Evolutionary conservation across 805 yeast species (phyloP), one percentile per base, ranked within the genome.

Genomic region (Spathaspora passalidarum): DNA sequence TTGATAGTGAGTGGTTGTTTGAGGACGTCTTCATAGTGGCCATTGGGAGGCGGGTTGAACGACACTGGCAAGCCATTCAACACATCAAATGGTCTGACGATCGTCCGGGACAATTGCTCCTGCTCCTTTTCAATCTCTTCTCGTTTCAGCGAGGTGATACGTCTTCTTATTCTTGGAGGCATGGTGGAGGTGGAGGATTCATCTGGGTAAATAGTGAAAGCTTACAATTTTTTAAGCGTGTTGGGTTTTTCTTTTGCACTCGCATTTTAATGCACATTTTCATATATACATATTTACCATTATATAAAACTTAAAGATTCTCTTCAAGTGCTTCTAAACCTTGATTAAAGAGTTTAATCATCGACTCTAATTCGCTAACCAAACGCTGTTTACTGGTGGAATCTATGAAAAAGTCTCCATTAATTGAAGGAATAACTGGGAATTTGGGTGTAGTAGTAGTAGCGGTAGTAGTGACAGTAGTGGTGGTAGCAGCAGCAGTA

Each of bases 21-120:
- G 20, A 90, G 65, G 2, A 79, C 70, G 22, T 68, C 72, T 42
- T 68, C 73, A 51, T 66, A 69, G 45, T 66, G 61, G 1, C 80
- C 72, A 55, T 80, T 79, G 37, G 86, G 85, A 1, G 97, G 95
- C 17, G 67, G 65, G 17, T 75, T 79, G 39, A 63, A 65, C 0
- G 92, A 81, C 9, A 88, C 75, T 0, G 97, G 96, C 1, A 88
- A 61, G 2, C 79, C 82, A 22, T 82, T 79, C 2, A 82, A 66
- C 5, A 80, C 76, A 50, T 81, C 82, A 59, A 85, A 88, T 1
- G 95, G 94, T 45, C 84, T 60, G 29, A 70, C 69, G 50, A 71
- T 70, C 5, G 64, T 54, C 23, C 56, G 57, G 16, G 71, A 63
- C 6, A 72, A 48, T 22, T 60, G 56, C 44, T 63, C 61, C 52